Evolutionary conservation across 305 asterid species (phyloP), one percentile per base, ranked within the genome.

Genomic region (Petunia hybrid): DNA sequence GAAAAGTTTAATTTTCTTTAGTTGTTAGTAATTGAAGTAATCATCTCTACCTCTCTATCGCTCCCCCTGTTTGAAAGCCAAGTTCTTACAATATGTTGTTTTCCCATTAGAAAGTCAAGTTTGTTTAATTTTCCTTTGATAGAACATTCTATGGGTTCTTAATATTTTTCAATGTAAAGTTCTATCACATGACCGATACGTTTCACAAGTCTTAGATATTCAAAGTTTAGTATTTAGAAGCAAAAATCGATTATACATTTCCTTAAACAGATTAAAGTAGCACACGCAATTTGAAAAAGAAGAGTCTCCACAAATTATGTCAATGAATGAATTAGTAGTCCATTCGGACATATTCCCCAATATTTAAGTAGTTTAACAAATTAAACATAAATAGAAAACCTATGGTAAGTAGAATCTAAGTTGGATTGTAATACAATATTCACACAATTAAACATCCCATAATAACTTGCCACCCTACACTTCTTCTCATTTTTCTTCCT

Each of bases 231-330:
- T 22, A 22, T 22, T 22, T 22, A 22, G 31, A 22, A 22, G 31
- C 31, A 22, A 22, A 22, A 22, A 22, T 22, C 31, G 0, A 22
- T 22, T 22, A 22, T 22, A 22, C 31, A 22, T 22, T 22, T 22
- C 31, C 31, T 22, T 22, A 22, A 22, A 22, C 31, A 22, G 31
- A 22, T 1, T 69, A 69, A 43, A 43, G 2, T 43, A 0, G 35
- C 73, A 69, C 76, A 69, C 76, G 40, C 7, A 68, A n/a, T 22
- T 69, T 69, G 76, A 69, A 43, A 1, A 16, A 46, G 55, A 46
- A 46, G 7, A 45, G 0, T 69, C 76, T 45, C 43, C 7, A 22
- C 0, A 67, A 7, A 13, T 14, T 3, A 13, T 14, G 53, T 67
- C 74, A 68, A 68, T n/a, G 39, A 14, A 41, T 51, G 9, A 14